A percentile compares a stretch with the other conserved stretches of the same genome.
Evolutionary conservation across 2,329 filamentous ascomycete species (phyloP).

Genomic region (Cordyceps farinosa): DNA sequence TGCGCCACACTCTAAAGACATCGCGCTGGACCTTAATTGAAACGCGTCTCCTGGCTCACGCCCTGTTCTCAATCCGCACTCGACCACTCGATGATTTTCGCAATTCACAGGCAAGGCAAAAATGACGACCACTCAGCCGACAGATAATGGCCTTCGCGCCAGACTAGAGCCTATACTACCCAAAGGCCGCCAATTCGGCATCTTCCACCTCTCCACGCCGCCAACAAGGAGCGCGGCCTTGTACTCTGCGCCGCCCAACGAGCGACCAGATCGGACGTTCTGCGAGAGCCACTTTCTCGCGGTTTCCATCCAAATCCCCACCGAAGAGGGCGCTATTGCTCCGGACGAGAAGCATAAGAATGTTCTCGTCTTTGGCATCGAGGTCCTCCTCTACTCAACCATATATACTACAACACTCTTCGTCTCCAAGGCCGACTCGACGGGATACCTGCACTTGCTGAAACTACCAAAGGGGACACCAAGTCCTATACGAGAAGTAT

Average conservation of each 20-base stretch:
- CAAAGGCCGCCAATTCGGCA: slow-evolving; percentile 55
- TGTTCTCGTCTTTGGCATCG: slow-evolving; percentile 76
- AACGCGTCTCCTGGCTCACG: slow-evolving; percentile 7
- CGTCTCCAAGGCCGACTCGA: slow-evolving; percentile 95
- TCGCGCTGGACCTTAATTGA: slow-evolving; percentile 15
- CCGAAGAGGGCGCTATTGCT: neutral
- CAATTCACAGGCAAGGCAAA: neutral
- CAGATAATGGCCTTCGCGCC: slow-evolving; percentile 1
- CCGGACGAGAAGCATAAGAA: slow-evolving; percentile 33
- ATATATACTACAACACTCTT: slow-evolving; percentile 80
- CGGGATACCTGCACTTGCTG: slow-evolving; percentile 73
- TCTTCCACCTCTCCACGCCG: slow-evolving; percentile 85
- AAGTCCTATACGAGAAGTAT: slow-evolving; percentile 72
- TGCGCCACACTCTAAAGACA: slow-evolving; percentile 2
- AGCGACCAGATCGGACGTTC: slow-evolving; percentile 71
- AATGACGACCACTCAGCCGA: neutral
- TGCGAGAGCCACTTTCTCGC: slow-evolving; percentile 77
- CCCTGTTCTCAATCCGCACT: neutral
- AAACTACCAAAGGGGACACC: slow-evolving; percentile 57
- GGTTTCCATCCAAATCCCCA: slow-evolving; percentile 42
- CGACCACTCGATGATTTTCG: neutral
- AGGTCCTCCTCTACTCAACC: slow-evolving; percentile 84
- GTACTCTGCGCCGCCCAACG: slow-evolving; percentile 71
- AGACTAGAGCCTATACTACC: slow-evolving; percentile 50
- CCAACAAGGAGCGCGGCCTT: slow-evolving; percentile 71